Percentiles rank a stretch among this genome's conserved stretches.
phyloP scores from a whole-genome alignment of 371 early-diverging fungal species.

The Neoconidiobolus thromboides region DNA sequence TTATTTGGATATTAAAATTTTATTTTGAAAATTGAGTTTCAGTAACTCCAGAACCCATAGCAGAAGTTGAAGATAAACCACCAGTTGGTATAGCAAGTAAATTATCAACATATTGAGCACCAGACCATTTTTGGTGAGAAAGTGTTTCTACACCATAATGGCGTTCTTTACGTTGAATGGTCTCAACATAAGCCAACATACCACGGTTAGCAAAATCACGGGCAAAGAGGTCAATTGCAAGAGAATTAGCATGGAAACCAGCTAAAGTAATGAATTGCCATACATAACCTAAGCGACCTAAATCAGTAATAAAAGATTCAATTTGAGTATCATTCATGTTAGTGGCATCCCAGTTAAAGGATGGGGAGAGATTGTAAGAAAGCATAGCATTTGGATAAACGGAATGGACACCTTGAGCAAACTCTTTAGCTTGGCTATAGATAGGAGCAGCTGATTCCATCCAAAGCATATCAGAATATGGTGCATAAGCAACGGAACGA shows the following conservation, averaged over 20 bases:
- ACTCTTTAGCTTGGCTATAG: constrained; percentile 78
- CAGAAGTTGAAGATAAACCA: constrained; percentile 88
- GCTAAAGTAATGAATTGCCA: constrained; percentile 98
- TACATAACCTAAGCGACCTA: constrained; percentile 83
- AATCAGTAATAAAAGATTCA: constrained; percentile 49
- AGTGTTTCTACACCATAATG: constrained; percentile 79
- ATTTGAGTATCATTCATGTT: constrained; percentile 85
- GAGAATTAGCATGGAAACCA: constrained; percentile 89
- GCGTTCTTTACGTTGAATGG: constrained; percentile 89
- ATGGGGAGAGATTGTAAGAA: constrained; percentile 93
- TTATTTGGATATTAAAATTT: no score
- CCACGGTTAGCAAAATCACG: constrained; percentile 72
- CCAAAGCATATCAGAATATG: constrained; percentile 91
- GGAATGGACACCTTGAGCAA: constrained; percentile 61
- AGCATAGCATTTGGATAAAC: constrained; percentile 33
- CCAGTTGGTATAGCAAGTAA: constrained; percentile 82
- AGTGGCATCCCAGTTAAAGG: constrained; percentile 96
- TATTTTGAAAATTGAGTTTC: constrained; percentile 41
- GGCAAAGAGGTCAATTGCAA: constrained; percentile 63
- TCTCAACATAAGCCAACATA: constrained; percentile 89
- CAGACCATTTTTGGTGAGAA: constrained; percentile 96
- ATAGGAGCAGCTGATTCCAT: constrained; percentile 96
- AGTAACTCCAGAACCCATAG: constrained; percentile 88
- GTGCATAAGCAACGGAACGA: constrained; percentile 78
- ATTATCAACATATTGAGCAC: constrained; percentile 85